Percentiles rank a stretch among this genome's conserved stretches.
phyloP scores from a whole-genome alignment of 2,329 filamentous ascomycete species.

The Colletotrichum australisinense region DNA sequence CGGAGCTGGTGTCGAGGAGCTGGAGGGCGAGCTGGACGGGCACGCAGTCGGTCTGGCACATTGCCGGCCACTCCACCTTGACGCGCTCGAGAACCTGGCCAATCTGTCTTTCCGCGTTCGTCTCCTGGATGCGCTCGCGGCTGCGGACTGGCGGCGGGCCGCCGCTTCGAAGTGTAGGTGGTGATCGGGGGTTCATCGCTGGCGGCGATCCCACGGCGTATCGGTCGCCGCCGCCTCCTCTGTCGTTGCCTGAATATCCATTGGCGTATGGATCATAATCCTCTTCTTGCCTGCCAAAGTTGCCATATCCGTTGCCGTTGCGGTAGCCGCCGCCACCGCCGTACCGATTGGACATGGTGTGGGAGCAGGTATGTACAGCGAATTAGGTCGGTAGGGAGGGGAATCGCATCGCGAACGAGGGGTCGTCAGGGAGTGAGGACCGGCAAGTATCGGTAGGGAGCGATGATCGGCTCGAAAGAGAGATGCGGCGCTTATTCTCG shows the following conservation, averaged over 20 bases:
- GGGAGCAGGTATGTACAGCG: constrained; percentile 14
- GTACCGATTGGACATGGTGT: constrained; percentile 37
- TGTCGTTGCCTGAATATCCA: constrained; percentile 46
- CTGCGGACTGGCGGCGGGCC: constrained; percentile 42
- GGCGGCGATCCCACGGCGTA: constrained; percentile 50
- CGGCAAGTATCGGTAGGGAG: not conserved
- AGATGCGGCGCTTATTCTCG: not conserved
- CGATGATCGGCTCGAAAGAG: not conserved
- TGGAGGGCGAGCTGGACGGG: constrained; percentile 96
- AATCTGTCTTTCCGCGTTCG: constrained; percentile 67
- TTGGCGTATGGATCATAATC: constrained; percentile 64
- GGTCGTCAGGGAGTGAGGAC: not conserved
- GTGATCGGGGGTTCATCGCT: constrained; percentile 33
- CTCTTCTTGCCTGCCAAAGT: constrained; percentile 55
- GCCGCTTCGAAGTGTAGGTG: constrained; percentile 44
- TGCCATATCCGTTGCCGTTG: constrained; percentile 52
- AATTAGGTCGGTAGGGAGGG: constrained; percentile 18
- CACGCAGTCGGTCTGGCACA: constrained; percentile 89
- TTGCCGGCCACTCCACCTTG: constrained; percentile 89
- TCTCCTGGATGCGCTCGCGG: constrained; percentile 49
- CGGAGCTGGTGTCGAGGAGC: constrained; percentile 91
- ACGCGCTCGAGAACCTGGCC: constrained; percentile 82
- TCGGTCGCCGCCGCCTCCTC: constrained; percentile 53
- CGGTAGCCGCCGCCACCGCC: constrained; percentile 51
- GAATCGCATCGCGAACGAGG: constrained; percentile 30